Percentiles rank a stretch among this genome's conserved stretches.
Evolutionary conservation across 164 flowering plant species (phyloP).

Genomic region (Hamamelis virginiana): DNA sequence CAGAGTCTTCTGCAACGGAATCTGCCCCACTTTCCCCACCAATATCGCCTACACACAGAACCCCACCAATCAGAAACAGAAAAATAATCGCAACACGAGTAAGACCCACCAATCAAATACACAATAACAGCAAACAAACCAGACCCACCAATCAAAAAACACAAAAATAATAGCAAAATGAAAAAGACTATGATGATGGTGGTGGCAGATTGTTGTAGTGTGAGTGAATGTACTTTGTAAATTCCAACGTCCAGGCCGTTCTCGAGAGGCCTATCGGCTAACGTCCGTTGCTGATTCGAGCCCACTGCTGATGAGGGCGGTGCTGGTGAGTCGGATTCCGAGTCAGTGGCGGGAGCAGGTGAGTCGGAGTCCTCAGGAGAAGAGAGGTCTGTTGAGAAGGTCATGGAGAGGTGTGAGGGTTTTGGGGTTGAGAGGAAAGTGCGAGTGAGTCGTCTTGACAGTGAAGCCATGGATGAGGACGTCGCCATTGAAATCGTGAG

Average conservation of each 20-base stretch:
- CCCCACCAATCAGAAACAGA: not conserved
- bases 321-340: conserved; percentile 23
- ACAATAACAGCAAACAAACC: not conserved
- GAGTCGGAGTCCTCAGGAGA: conserved; percentile 8
- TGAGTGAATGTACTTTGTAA: conserved; percentile 52
- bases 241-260: conserved; percentile 76
- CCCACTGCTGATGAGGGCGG: conserved; percentile 13
- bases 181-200: not conserved
- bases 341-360: conserved; percentile 14
- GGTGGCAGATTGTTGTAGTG: not conserved
- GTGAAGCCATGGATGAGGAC: conserved; percentile 6
- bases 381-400: conserved; percentile 26
- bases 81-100: not conserved
- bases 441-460: conserved; percentile 41
- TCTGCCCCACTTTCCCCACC: conserved; percentile 86
- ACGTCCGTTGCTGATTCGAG: conserved; percentile 9
- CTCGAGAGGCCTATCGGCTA: conserved; percentile 47
- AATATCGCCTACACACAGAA: conserved; percentile 62
- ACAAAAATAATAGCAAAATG: not conserved
- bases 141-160: not conserved
- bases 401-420: conserved; percentile 20
- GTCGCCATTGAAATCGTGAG: too few relatives aligned
- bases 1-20: conserved; percentile 75
- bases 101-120: not conserved
- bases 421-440: conserved; percentile 31